These are phyloP conservation scores for Mortierella hygrophila DNA, from an alignment of 192 early-diverging fungal genomes.

Conservation along the genomic window DNA sequence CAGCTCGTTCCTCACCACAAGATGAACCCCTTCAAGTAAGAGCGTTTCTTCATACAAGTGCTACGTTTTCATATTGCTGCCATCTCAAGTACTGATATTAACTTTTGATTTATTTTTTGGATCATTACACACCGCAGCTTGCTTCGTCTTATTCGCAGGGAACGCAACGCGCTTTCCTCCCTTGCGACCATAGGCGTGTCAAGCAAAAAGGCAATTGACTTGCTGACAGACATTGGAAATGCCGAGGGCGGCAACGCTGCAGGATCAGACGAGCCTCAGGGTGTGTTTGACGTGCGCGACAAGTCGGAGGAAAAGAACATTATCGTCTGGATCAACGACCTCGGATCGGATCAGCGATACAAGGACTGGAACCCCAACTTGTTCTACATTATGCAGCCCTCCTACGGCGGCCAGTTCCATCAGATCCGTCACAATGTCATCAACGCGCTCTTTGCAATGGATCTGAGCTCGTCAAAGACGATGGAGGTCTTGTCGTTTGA, in stretches of 20 bases:
- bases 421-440: constrained; percentile 85
- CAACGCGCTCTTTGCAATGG: constrained; percentile 78
- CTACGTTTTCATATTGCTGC: not conserved
- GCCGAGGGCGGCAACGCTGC: constrained; percentile 12
- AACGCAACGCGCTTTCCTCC: constrained; percentile 61
- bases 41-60: not conserved
- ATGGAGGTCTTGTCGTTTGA: constrained; percentile 73
- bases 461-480: constrained; percentile 70
- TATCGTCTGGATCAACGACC: constrained; percentile 92
- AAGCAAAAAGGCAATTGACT: constrained; percentile 53
- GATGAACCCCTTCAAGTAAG: constrained; percentile 76
- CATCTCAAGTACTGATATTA: not conserved
- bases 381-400: constrained; percentile 68
- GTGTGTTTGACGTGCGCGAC: constrained; percentile 86
- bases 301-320: constrained; percentile 58
- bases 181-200: constrained; percentile 62
- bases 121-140: constrained; percentile 51
- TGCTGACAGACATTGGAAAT: constrained; percentile 52
- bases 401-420: constrained; percentile 78
- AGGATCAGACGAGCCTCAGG: constrained; percentile 34
- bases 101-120: not conserved
- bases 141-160: constrained; percentile 68
- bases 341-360: constrained; percentile 88
- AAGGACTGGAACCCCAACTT: constrained; percentile 62
- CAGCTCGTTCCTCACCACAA: constrained; percentile 62